phyloP scores from a whole-genome alignment of 2,329 filamentous ascomycete genomes.

The Pseudogymnoascus sp. region DNA sequence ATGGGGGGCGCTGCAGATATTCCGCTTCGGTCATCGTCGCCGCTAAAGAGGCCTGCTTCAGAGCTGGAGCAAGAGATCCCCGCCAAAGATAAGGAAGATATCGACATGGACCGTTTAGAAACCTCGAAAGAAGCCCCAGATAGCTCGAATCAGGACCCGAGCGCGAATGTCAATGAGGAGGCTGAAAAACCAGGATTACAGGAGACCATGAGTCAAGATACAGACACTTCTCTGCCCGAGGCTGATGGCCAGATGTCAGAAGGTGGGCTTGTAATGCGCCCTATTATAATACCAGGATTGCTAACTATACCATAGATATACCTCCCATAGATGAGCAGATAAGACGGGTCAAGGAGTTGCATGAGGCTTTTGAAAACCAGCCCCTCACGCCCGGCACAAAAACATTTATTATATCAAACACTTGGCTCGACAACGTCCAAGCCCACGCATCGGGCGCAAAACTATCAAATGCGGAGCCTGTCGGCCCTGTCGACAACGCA shows the following conservation, averaged over 20 bases:
- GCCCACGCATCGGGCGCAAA: constrained; percentile 53
- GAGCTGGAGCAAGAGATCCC: constrained; percentile 23
- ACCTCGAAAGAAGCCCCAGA: neutral
- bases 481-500: constrained; percentile 77
- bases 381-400: constrained; percentile 33
- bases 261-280: neutral
- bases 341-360: constrained; percentile 56
- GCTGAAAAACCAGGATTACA: neutral
- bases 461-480: constrained; percentile 48
- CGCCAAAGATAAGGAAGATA: constrained; percentile 24
- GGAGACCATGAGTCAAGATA: neutral
- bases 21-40: constrained; percentile 54
- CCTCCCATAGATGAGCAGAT: constrained; percentile 63
- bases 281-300: neutral
- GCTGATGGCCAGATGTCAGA: neutral
- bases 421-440: constrained; percentile 69
- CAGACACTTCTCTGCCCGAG: neutral
- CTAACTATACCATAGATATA: constrained; percentile 15
- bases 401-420: constrained; percentile 68
- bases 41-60: constrained; percentile 52
- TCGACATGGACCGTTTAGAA: constrained; percentile 24
- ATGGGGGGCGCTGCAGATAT: constrained; percentile 52
- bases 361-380: constrained; percentile 38
- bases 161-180: neutral
- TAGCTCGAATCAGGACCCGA: neutral